Evolutionary conservation across 140 eudicot species (phyloP), one percentile per base, ranked within the genome.

Genomic region (Bidens hawaiensis): DNA sequence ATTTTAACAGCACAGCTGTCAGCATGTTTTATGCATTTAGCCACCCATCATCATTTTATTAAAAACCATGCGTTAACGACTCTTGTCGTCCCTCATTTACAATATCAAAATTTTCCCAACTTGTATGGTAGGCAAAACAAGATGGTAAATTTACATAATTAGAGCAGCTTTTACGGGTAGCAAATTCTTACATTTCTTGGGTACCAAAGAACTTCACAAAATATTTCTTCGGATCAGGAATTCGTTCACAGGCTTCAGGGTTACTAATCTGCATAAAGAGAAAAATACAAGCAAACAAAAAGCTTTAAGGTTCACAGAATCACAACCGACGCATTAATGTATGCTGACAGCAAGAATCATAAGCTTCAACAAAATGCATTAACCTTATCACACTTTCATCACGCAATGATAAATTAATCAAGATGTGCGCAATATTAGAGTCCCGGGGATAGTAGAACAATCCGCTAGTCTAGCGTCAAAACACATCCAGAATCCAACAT

Each of bases 171-270:
- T 9, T 27, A 63, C 17, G 14, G 2, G 57, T 34, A 31, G 71
- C 38, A 73, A 45, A 56, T 41, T 74, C 98, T 84, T 81, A 91
- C 96, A 91, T 91, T 81, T 91, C 98, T 63, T 65, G 58, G 63
- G 98, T 91, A 62, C 98, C 98, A 69, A 75, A 91, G 73, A 91
- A 87, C 38, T 84, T 78, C 25, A 91, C 98, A 60, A 91, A 91
- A 67, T 83, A 82, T 71, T 91, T 91, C 76, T 80, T 85, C 12
- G 95, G 93, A 69, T 91, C 96, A 71, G 93, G 86, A 42, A 75
- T 24, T 63, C 74, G 78, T 15, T 70, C 54, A 89, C 91, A 82
- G 63, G 78, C 93, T 85, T 91, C 96, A 65, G 96, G 95, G 46
- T 64, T 76, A 82, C 95, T 85, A 61, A 91, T 81, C 96, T 91